Evolutionary conservation across 148 eudicot species (phyloP).

Genomic region (Heliosperma pusillum): DNA sequence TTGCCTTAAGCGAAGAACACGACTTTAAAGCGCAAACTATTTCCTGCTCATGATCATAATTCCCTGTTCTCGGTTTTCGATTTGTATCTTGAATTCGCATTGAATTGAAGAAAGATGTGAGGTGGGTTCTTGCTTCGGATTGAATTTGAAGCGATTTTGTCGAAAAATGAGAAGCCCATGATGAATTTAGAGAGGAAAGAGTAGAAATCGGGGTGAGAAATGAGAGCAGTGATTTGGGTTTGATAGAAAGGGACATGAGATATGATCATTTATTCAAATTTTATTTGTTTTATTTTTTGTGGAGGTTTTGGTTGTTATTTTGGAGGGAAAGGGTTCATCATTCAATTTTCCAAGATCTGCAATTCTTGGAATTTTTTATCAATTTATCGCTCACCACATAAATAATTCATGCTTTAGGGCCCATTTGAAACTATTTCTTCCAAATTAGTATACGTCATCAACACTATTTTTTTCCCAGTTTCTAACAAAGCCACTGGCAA

Average conservation of each 20-base stretch:
- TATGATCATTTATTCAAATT: slow-evolving; percentile 14
- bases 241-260: slow-evolving; percentile 41
- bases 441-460: too few relatives aligned
- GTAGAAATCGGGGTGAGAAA: slow-evolving; percentile 2
- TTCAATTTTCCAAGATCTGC: too few relatives aligned
- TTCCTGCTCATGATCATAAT: slow-evolving; percentile 34
- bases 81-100: slow-evolving; percentile 15
- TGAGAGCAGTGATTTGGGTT: slow-evolving; percentile 31
- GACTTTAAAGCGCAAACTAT: slow-evolving; percentile 60
- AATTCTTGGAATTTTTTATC: too few relatives aligned
- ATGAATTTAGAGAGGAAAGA: slow-evolving; percentile 18
- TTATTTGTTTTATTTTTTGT: not conserved
- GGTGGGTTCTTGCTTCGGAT: slow-evolving; percentile 27
- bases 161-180: slow-evolving; percentile 37
- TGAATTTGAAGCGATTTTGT: slow-evolving; percentile 14
- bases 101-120: slow-evolving; percentile 34
- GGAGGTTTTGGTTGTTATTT: not conserved
- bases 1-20: slow-evolving; percentile 44
- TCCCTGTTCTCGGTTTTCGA: slow-evolving; percentile 19
- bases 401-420: too few relatives aligned
- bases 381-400: too few relatives aligned
- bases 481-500: too few relatives aligned
- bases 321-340: too few relatives aligned
- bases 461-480: too few relatives aligned
- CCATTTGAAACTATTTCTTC: too few relatives aligned